A percentile compares a stretch with the other conserved stretches of the same genome.
Conservation (phyloP, 495 filamentous ascomycete genomes). For the Aspergillus nidulans region DNA sequence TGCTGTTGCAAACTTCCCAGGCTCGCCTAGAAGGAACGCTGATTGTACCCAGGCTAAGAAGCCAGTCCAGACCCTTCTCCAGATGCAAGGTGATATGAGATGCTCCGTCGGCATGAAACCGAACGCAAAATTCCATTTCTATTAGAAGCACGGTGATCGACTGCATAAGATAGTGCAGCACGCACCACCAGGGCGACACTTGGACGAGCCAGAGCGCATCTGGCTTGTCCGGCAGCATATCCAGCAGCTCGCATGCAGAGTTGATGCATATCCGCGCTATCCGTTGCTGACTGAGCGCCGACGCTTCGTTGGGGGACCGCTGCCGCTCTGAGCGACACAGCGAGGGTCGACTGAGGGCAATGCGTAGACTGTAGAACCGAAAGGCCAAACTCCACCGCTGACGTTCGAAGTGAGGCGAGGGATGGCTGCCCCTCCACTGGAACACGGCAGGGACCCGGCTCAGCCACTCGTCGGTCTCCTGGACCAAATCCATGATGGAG, state of each 20-base stretch:
- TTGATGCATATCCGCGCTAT: slow-evolving; percentile 35
- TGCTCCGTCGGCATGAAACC: slow-evolving; percentile 3
- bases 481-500: slow-evolving; percentile 43
- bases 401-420: slow-evolving; percentile 17
- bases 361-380: slow-evolving; percentile 49
- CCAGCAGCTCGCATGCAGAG: slow-evolving; percentile 45
- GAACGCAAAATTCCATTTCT: slow-evolving; percentile 23
- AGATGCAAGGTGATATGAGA: slow-evolving; percentile 4
- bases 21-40: not conserved
- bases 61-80: slow-evolving; percentile 1
- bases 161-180: slow-evolving; percentile 55
- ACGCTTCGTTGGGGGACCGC: slow-evolving; percentile 2
- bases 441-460: slow-evolving; percentile 40
- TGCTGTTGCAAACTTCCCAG: slow-evolving; percentile 3
- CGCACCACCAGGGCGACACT: slow-evolving; percentile 53
- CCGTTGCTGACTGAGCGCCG: slow-evolving; percentile 3
- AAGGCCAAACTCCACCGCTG: slow-evolving; percentile 38
- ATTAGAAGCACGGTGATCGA: slow-evolving; percentile 49
- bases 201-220: slow-evolving; percentile 31
- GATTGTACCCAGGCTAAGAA: not conserved
- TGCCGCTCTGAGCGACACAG: slow-evolving; percentile 34
- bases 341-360: slow-evolving; percentile 55
- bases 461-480: slow-evolving; percentile 47
- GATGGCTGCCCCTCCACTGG: slow-evolving; percentile 28
- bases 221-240: slow-evolving; percentile 36